Base-by-base conservation (phyloP, 1,139 yeast species). In the Candida buenavistaensis region DNA sequence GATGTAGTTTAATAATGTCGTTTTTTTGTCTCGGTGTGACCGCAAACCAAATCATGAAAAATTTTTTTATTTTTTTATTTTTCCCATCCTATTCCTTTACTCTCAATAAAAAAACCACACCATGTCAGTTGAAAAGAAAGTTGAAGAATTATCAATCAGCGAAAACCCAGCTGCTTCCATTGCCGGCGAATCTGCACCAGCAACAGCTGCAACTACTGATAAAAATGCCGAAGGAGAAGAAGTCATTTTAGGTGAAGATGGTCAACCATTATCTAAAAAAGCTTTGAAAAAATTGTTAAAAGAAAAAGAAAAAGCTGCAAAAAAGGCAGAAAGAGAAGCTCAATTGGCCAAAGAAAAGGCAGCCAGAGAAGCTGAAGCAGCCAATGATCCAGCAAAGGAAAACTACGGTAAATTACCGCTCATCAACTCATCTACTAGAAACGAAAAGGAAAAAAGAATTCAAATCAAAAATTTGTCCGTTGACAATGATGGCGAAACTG, bases 211-310 rank as follows among this genome's bases (percentile, higher is more conserved):
- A 23, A 14, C 28, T 14, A 13, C 4, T 10, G 13, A 14, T 3
- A 12, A 12, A 4, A 13, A 22, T 9, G 33, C 20, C 16, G 33
- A 30, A 24, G 33, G 33, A 22, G 64, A 50, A 32, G 59, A 56
- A 36, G 71, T 66, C n/a, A 51, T 72, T 32, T 62, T 78, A 40
- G 84, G 86, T 20, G 83, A 78, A 62, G 97, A 92, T 61, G 98
- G 98, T 28, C 85, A 81, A 65, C 98, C 98, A 34, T 71, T 92
- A 51, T 87, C 97, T 43, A 92, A 92, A 66, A 92, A 89, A 61
- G 98, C 96, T 2, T 72, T 92, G 52, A 92, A 92, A 75, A 92
- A 92, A 69, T 77, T 92, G 44, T 95, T 87, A 59, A 92, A 92
- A 60, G 97, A 90, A 62, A 78, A 79, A 54, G 96, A 88, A 64